Conservation (phyloP, 1,284 basidiomycete genomes). For the Polyporus tsugae region DNA sequence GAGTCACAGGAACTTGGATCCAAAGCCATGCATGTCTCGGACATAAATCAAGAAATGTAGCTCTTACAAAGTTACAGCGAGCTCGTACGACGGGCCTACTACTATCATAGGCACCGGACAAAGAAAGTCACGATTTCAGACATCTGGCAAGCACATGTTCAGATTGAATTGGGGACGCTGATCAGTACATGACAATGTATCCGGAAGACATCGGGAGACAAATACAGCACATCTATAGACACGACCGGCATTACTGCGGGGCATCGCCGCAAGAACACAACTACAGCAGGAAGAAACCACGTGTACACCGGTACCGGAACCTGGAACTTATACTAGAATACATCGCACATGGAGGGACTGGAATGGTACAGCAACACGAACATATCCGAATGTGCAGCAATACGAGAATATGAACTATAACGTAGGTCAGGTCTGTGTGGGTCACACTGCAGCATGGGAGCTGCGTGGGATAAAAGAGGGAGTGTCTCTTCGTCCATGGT, state of each 20-base stretch:
- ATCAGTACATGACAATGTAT: neutral
- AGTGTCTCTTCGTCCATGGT: conserved; percentile 8
- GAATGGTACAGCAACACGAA: neutral
- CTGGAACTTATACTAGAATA: conserved; percentile 2
- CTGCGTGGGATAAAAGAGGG: conserved; percentile 20
- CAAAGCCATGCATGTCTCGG: neutral
- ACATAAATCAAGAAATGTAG: neutral
- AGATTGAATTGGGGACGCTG: neutral
- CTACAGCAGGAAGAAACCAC: neutral
- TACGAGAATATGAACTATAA: conserved; percentile 23
- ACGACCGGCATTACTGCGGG: conserved; percentile 15
- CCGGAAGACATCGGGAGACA: neutral
- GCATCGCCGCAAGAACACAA: conserved; percentile 15
- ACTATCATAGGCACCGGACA: neutral
- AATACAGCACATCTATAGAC: conserved; percentile 15
- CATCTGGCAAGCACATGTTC: neutral
- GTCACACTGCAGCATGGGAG: conserved; percentile 17
- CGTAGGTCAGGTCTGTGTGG: conserved; percentile 5
- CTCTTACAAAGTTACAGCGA: neutral
- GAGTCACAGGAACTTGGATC: neutral
- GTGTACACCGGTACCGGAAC: neutral
- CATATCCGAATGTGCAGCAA: conserved; percentile 8
- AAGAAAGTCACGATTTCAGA: neutral
- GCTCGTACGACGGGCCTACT: no score
- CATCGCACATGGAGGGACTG: neutral